A percentile compares a stretch with the other conserved stretches of the same genome.
phyloP scores from a whole-genome alignment of 2,329 filamentous ascomycete species.

The Clarireedia paspali region DNA sequence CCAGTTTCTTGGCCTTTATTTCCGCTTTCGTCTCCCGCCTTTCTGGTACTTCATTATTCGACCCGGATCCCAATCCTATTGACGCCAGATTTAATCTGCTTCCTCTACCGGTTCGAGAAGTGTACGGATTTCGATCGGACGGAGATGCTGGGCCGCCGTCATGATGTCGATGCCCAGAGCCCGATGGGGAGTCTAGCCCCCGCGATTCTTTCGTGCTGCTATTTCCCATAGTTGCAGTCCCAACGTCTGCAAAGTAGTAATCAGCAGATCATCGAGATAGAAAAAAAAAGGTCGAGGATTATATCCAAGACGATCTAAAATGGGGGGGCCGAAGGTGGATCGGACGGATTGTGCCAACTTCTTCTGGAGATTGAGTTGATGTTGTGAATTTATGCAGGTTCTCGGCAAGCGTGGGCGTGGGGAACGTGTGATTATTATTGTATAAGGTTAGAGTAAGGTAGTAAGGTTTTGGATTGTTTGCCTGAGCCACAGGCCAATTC shows the following conservation, averaged over 20 bases:
- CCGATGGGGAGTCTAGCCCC: conserved; percentile 21
- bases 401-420: conserved; percentile 25
- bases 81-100: conserved; percentile 28
- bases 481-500: conserved; percentile 12
- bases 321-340: neutral
- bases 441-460: no score
- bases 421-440: conserved; percentile 10
- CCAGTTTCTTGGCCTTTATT: conserved; percentile 75
- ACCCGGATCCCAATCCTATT: conserved; percentile 24
- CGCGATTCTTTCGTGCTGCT: conserved; percentile 25
- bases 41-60: conserved; percentile 24
- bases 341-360: neutral
- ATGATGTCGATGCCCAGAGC: conserved; percentile 15
- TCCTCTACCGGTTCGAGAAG: conserved; percentile 22
- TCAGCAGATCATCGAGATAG: conserved; percentile 24
- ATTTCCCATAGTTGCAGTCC: conserved; percentile 27
- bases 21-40: conserved; percentile 87
- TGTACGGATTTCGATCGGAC: conserved; percentile 20
- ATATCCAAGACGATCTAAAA: conserved; percentile 8
- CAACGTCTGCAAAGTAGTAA: conserved; percentile 19
- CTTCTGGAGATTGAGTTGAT: conserved; percentile 11
- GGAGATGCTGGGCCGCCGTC: conserved; percentile 20
- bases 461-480: neutral
- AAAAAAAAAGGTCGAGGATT: neutral
- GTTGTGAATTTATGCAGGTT: conserved; percentile 20